Evolutionary conservation across 805 yeast species (phyloP), one percentile per base, ranked within the genome.

Genomic region (Saturnispora mendoncae): DNA sequence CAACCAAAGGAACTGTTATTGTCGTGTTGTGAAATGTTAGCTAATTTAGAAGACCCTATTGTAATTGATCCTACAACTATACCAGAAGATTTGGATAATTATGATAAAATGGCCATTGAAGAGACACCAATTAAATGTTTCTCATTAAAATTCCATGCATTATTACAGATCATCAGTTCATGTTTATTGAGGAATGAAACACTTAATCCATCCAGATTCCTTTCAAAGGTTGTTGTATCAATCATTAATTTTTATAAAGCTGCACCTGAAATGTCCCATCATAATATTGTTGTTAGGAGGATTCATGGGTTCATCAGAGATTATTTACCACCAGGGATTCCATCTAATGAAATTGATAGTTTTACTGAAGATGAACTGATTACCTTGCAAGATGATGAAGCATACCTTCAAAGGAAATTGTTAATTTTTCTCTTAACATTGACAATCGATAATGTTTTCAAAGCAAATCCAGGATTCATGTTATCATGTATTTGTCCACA

Each of bases 1-100:
- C 84, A 84, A 53, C 81, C 92, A 6, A 85, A 84, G 51, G 95
- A 87, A 59, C 58, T 86, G 41, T 72, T 87, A 28, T 60, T 88
- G 39, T 76, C 80, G 45, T 64, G 77, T 10, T 78, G 84, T 55
- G 95, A 86, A 55, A 55, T 82, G 23, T 55, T 88, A 15, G 50
- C 66, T 12, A 45, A 56, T 1, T 48, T 80, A 25, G 39, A 36
- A 14, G 49, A 41, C 17, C 42, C 47, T n/a, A 36, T 18, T n/a
- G 12, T 21, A 12, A 9, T 12, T 9, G 21, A 14, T 2, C 6
- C 10, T 12, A 15, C 12, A 6, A 6, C 10, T 3, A n/a, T 27
- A 20, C 39, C 32, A 6, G 32, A 36, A 14, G 28, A 21, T 10
- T 13, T 39, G 9, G 32, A 30, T 17, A 23, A 33, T 35, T 10